Percentiles rank a stretch among this genome's conserved stretches.
Evolutionary conservation across 306 rosid species (phyloP).

Genomic region (Fragaria vesca): DNA sequence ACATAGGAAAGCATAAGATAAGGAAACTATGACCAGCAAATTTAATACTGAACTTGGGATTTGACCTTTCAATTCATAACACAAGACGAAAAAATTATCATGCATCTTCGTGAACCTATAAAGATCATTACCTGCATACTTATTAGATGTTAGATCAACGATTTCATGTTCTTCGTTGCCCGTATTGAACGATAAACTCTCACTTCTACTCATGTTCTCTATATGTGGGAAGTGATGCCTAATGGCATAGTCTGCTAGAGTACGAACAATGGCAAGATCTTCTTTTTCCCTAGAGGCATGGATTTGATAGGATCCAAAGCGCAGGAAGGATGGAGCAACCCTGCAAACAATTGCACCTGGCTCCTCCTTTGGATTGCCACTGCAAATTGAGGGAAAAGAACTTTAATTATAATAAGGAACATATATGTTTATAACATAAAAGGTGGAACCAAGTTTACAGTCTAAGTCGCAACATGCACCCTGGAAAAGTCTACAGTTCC

Average conservation of each 20-base stretch:
- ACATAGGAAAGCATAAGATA: background rate
- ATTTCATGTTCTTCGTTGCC: slow-evolving; percentile 71
- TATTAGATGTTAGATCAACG: slow-evolving; percentile 95
- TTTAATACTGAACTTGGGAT: background rate
- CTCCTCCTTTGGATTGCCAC: slow-evolving; percentile 95
- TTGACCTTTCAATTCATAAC: background rate
- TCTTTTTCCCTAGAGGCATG: slow-evolving; percentile 83
- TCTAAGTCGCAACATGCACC: background rate
- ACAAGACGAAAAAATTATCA: background rate
- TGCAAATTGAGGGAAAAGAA: slow-evolving; percentile 28
- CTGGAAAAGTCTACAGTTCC: background rate
- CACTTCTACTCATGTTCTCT: slow-evolving; percentile 80
- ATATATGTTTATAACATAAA: background rate
- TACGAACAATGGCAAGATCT: slow-evolving; percentile 69
- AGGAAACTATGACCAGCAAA: background rate
- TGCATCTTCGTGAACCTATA: background rate
- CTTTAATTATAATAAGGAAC: background rate
- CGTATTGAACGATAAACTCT: slow-evolving; percentile 79
- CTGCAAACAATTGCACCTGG: slow-evolving; percentile 95
- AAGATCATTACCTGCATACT: slow-evolving; percentile 79
- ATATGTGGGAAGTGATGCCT: slow-evolving; percentile 86
- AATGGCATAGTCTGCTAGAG: slow-evolving; percentile 86
- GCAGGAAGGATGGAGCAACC: slow-evolving; percentile 85
- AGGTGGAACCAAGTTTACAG: slow-evolving; percentile 11
- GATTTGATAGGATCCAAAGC: slow-evolving; percentile 95